These are phyloP conservation scores for Trametes sp. DNA, from an alignment of 1,284 basidiomycete genomes.

Conservation along the genomic window DNA sequence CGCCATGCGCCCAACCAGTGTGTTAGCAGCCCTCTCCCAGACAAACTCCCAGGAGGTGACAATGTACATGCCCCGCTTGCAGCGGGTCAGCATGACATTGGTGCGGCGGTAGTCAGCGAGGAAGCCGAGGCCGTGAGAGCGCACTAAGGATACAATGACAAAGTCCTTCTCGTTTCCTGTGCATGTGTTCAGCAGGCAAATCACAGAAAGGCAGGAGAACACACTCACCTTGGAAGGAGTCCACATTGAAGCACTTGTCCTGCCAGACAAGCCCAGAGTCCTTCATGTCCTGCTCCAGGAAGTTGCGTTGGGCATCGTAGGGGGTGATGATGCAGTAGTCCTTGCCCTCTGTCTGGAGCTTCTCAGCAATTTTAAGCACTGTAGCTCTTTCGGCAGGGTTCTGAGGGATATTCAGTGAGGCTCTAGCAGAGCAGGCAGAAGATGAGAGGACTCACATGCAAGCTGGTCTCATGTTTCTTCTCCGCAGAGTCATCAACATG, in stretches of 20 bases:
- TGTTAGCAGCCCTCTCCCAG: constrained; percentile 49
- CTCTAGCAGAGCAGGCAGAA: constrained; percentile 24
- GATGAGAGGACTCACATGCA: constrained; percentile 45
- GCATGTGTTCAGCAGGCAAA: constrained; percentile 15
- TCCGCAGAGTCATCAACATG: constrained; percentile 54
- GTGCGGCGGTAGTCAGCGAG: constrained; percentile 56
- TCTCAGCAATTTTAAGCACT: constrained; percentile 52
- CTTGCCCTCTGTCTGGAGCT: constrained; percentile 45
- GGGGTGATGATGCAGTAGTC: constrained; percentile 60
- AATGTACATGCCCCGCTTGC: constrained; percentile 74
- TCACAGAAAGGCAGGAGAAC: constrained; percentile 23
- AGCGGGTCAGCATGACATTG: constrained; percentile 76
- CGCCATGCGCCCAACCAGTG: constrained; percentile 59
- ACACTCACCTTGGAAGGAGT: constrained; percentile 51
- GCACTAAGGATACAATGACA: constrained; percentile 69
- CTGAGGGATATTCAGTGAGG: constrained; percentile 41
- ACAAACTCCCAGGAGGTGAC: constrained; percentile 65
- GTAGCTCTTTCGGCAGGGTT: constrained; percentile 51
- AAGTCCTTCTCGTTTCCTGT: constrained; percentile 54
- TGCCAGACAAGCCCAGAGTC: constrained; percentile 47
- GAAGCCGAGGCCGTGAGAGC: constrained; percentile 56
- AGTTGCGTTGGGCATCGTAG: constrained; percentile 60
- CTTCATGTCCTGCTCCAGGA: constrained; percentile 51
- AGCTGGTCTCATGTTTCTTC: constrained; percentile 48
- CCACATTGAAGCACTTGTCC: constrained; percentile 58